Conservation (phyloP, 495 filamentous ascomycete species). For the Aspergillus leporis region DNA sequence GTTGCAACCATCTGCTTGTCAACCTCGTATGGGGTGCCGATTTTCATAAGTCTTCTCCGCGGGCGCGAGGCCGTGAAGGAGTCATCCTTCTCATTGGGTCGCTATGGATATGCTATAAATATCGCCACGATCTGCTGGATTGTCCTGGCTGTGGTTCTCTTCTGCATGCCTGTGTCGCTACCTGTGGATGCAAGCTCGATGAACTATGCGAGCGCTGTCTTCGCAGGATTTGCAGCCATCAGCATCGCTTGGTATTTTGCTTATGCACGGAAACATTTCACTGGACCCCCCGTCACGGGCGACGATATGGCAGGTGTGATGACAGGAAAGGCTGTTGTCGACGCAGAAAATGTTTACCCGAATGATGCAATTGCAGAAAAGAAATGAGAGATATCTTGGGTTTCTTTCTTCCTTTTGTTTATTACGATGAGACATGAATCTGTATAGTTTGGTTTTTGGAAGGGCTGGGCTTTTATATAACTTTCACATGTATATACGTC, state of each 20-base stretch:
- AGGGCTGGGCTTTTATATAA: background rate
- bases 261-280: slow-evolving; percentile 70
- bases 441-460: background rate
- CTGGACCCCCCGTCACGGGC: slow-evolving; percentile 59
- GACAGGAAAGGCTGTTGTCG: slow-evolving; percentile 30
- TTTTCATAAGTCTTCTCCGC: slow-evolving; percentile 57
- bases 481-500: background rate
- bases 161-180: slow-evolving; percentile 57
- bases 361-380: slow-evolving; percentile 24
- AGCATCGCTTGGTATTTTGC: slow-evolving; percentile 65
- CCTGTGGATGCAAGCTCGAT: slow-evolving; percentile 47
- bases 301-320: slow-evolving; percentile 40
- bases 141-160: slow-evolving; percentile 49
- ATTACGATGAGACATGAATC: background rate
- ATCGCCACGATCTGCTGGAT: slow-evolving; percentile 52
- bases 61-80: slow-evolving; percentile 47
- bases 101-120: slow-evolving; percentile 55
- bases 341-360: slow-evolving; percentile 21
- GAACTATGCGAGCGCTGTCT: slow-evolving; percentile 68
- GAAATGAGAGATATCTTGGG: slow-evolving; percentile 10
- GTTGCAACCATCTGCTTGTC: slow-evolving; percentile 66
- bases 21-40: slow-evolving; percentile 63
- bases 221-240: slow-evolving; percentile 59
- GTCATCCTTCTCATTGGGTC: slow-evolving; percentile 51
- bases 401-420: background rate